Evolutionary conservation across 352 stramenopile species (phyloP).

Genomic region (Phytophthora pisi): DNA sequence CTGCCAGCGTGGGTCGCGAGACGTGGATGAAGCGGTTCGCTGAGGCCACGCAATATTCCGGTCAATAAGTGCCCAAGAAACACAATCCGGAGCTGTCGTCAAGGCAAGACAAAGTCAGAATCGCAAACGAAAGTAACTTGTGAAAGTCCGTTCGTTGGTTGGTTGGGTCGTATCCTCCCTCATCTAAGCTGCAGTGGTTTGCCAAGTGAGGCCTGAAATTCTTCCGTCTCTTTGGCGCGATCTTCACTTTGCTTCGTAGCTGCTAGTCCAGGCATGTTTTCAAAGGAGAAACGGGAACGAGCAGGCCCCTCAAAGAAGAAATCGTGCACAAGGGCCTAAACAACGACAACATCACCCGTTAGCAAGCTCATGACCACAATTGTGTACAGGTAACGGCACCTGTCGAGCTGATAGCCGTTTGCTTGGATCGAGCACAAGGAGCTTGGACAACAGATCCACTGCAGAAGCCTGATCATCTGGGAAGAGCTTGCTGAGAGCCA

Average conservation of each 20-base stretch:
- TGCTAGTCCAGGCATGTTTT: neutral
- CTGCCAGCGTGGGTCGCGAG: constrained; percentile 74
- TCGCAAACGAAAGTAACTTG: constrained; percentile 11
- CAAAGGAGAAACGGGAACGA: constrained; percentile 26
- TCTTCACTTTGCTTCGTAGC: neutral
- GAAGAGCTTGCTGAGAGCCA: constrained; percentile 52
- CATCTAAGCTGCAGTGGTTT: constrained; percentile 35
- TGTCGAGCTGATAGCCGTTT: constrained; percentile 48
- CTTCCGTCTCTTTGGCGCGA: constrained; percentile 18
- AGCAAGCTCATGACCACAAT: neutral
- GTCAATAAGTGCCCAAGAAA: constrained; percentile 15
- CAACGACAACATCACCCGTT: neutral
- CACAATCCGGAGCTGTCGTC: neutral
- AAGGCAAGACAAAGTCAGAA: constrained; percentile 1
- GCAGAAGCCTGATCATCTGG: constrained; percentile 45
- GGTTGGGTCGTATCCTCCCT: neutral
- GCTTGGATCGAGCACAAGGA: constrained; percentile 31
- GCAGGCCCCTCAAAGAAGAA: constrained; percentile 51
- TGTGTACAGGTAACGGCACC: constrained; percentile 21
- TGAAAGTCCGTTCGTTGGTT: constrained; percentile 10
- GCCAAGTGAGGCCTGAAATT: constrained; percentile 39
- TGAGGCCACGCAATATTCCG: constrained; percentile 64
- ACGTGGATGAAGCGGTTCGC: constrained; percentile 81
- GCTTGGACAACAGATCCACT: constrained; percentile 59
- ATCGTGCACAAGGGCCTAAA: constrained; percentile 46